Evolutionary conservation across 1,284 basidiomycete species (phyloP), one percentile per base, ranked within the genome.

Genomic region (Moesziomyces sp.): DNA sequence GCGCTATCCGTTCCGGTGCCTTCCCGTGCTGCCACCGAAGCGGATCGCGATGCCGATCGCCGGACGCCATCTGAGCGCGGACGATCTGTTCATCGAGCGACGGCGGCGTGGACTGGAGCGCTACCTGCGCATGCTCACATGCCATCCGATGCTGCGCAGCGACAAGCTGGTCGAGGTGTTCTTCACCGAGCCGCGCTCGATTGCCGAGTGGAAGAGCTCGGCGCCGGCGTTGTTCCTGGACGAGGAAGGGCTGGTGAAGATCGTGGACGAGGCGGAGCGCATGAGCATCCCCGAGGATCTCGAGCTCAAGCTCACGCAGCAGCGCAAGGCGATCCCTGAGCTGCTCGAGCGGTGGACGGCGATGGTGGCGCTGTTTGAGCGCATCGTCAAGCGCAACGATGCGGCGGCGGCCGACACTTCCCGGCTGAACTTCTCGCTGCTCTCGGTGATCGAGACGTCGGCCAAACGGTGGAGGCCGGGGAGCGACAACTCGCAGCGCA

Each of bases 1-100:
- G 38, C 46, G 77, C 13, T 79, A 74, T 24, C 77, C 77, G 1
- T 79, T 79, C 51, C 71, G 77, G 23, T 75, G 76, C 47, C 45
- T 79, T 7, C 70, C 74, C 7, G 51, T 71, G 8, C 54, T 79
- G 13, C 77, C 77, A 5, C 74, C 77, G 0, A 79, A 79, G 52
- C 53, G 77, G 14, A 69, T 79, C 11, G 55, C 68, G 13, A 56
- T 74, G 46, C 72, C 72, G 9, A 54, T 74, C 21, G 67, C 72
- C 11, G 72, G 72, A 1, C 52, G 62, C 5, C 72, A 74, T 61
- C 59, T 74, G 26, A 70, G 62, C 26, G 67, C 62, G 18, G 63
- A 70, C 13, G 72, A 77, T 43, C 30, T 58, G 6, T 77, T 77
- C 59, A 66, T 77, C 46, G 72, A 77, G 43, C 33, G 63, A 18